Percentiles rank a stretch among this genome's conserved stretches.
These are phyloP conservation scores for Aspergillus carbonarius DNA, from an alignment of 2,329 filamentous ascomycete species.

Conservation along the genomic window DNA sequence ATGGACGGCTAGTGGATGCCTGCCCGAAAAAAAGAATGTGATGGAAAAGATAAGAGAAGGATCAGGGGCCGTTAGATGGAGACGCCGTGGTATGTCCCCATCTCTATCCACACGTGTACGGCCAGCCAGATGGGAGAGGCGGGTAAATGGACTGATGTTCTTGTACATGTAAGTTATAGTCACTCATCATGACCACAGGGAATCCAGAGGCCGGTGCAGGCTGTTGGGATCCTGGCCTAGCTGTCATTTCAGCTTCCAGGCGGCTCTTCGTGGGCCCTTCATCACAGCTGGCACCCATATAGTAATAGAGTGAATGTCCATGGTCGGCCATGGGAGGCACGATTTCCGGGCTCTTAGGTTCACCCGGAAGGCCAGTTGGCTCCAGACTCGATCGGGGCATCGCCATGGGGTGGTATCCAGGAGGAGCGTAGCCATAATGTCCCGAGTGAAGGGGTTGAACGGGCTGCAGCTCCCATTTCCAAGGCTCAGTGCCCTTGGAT, in stretches of 20 bases:
- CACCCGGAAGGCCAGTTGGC: slow-evolving; percentile 13
- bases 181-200: slow-evolving; percentile 25
- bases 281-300: slow-evolving; percentile 18
- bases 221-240: slow-evolving; percentile 18
- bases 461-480: slow-evolving; percentile 32
- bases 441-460: slow-evolving; percentile 16
- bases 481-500: slow-evolving; percentile 15
- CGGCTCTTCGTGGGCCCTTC: slow-evolving; percentile 11
- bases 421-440: slow-evolving; percentile 22
- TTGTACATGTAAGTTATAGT: slow-evolving; percentile 26
- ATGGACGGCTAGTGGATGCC: neutral
- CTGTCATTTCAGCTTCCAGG: slow-evolving; percentile 19
- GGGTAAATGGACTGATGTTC: slow-evolving; percentile 21
- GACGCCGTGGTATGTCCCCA: neutral
- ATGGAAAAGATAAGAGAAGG: neutral
- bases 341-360: slow-evolving; percentile 14
- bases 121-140: slow-evolving; percentile 19
- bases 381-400: slow-evolving; percentile 21
- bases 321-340: slow-evolving; percentile 12
- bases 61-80: neutral
- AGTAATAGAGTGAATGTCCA: slow-evolving; percentile 28
- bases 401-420: slow-evolving; percentile 23
- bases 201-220: slow-evolving; percentile 14
- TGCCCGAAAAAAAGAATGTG: neutral
- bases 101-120: slow-evolving; percentile 19